Conservation (phyloP, 73 alveolate genomes). For the Stentor roeselii region DNA sequence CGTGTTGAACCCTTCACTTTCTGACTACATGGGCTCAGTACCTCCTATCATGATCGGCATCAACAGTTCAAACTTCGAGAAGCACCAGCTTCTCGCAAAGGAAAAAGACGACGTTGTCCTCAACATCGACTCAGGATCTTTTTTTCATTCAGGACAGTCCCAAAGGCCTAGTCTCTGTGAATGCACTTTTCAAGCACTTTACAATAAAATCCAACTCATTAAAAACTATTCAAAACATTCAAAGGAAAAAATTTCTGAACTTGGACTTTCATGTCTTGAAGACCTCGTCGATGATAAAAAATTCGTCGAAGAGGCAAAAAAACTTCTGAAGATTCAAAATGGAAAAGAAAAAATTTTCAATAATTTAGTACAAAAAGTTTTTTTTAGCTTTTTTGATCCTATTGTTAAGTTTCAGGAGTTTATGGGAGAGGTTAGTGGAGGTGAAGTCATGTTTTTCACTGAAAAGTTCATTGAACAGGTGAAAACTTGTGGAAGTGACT, state of each 20-base stretch:
- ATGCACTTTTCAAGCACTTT: neutral
- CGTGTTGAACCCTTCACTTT: neutral
- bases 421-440: neutral
- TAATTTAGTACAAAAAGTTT: neutral
- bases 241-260: neutral
- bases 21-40: neutral
- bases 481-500: neutral
- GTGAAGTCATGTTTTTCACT: neutral
- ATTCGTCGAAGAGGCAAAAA: neutral
- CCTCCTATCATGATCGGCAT: slow-evolving; percentile 1
- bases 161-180: neutral
- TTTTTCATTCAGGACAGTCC: neutral
- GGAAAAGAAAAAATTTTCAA: neutral
- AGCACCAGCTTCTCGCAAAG: neutral
- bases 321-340: neutral
- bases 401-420: neutral
- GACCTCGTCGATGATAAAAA: neutral
- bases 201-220: neutral
- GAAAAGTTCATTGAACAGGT: neutral
- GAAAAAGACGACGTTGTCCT: neutral
- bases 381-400: neutral
- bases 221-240: neutral
- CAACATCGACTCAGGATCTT: neutral
- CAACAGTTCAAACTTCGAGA: neutral
- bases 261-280: neutral